Evolutionary conservation across 2,329 filamentous ascomycete species (phyloP), one percentile per base, ranked within the genome.

Genomic region (Elsinoe australis): DNA sequence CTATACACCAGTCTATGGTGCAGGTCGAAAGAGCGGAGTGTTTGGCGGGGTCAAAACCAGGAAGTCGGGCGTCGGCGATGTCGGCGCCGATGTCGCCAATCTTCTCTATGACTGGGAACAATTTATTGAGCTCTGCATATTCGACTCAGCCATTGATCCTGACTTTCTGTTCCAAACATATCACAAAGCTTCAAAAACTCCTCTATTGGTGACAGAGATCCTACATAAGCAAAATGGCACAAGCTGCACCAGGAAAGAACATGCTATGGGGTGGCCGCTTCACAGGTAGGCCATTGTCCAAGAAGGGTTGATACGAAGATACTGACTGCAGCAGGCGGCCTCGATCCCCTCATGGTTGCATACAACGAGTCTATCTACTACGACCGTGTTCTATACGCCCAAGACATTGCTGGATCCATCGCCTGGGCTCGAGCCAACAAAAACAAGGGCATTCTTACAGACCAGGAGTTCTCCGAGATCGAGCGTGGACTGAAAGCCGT

Each of bases 311-410:
- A n/a, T n/a, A n/a, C n/a, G n/a, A n/a, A n/a, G 3, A 34, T 9
- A 18, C 15, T 47, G 17, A 47, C n/a, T 9, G 6, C 3, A 17
- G 6, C 58, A 85, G 85, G 86, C 71, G 83, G 78, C 57, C 79
- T 90, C 56, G 86, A 94, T 67, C 85, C 87, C 47, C 76, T 94
- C 46, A 94, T 94, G 87, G 75, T 81, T 52, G 74, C 83, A 56
- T 94, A 90, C 73, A 94, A 94, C 65, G 81, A 82, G 59, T 83
- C 78, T 47, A 83, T 94, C 57, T 79, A 78, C 62, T 89, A 84
- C 67, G 87, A 94, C 67, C 79, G 81, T 55, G 73, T 75, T 47
- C 81, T 94, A 58, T 86, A 87, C 70, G 79, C 80, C 52, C 78
- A 92, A 64, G 87, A 94, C 59, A 88, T 94, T 58, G 75, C 76